A percentile compares a stretch with the other conserved stretches of the same genome.
Conservation (phyloP, 2,329 filamentous ascomycete genomes). For the Clarireedia homoeocarpa region DNA sequence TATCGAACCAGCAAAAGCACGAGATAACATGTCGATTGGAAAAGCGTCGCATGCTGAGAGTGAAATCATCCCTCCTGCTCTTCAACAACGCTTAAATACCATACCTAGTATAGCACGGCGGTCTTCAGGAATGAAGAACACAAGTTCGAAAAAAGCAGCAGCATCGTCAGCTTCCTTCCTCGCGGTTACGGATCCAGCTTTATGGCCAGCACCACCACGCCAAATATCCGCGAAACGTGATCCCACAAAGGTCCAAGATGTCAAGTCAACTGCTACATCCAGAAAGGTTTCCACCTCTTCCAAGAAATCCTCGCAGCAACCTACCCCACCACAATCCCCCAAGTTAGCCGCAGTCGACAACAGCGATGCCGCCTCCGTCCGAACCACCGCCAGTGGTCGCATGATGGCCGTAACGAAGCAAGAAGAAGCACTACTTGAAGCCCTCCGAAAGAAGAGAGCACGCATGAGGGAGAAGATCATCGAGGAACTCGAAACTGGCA, state of each 20-base stretch:
- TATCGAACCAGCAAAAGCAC: constrained; percentile 11
- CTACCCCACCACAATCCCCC: constrained; percentile 27
- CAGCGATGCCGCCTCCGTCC: constrained; percentile 14
- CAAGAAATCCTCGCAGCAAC: constrained; percentile 15
- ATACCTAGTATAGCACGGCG: background rate
- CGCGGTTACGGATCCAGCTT: background rate
- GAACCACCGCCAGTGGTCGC: constrained; percentile 17
- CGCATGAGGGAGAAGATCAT: constrained; percentile 36
- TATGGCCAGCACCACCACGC: background rate
- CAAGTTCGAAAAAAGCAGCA: background rate
- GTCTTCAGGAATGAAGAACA: background rate
- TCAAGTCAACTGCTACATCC: constrained; percentile 1
- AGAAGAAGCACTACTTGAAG: constrained; percentile 43
- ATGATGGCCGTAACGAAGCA: constrained; percentile 45
- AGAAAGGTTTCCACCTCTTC: constrained; percentile 1
- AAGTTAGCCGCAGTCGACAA: constrained; percentile 8
- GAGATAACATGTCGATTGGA: constrained; percentile 1
- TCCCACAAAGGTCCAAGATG: background rate
- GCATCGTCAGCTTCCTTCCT: background rate
- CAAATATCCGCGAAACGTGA: background rate
- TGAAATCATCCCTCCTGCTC: constrained; percentile 4
- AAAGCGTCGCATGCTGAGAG: constrained; percentile 7
- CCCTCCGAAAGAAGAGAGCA: constrained; percentile 40
- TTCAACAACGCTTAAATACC: background rate
- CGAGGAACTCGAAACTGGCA: constrained; percentile 22